Base-by-base conservation (phyloP, 2,329 filamentous ascomycete species). In the Fusarium incarnatum region DNA sequence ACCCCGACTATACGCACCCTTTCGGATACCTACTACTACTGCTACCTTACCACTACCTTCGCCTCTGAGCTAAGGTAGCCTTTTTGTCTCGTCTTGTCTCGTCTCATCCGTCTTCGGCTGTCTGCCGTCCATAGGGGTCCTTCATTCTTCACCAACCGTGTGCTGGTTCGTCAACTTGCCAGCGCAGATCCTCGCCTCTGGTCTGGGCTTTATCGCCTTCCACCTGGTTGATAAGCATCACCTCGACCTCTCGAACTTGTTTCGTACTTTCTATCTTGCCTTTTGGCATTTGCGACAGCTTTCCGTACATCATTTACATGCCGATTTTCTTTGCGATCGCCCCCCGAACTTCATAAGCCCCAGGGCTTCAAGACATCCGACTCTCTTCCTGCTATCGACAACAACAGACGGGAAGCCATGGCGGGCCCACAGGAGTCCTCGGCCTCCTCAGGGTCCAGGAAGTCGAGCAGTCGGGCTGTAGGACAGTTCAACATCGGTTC, bases 401-500 rank as follows among this genome's bases (percentile, higher is more conserved):
- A 78, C 60, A 61, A 63, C 58, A 70, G 41, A 69, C 74, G 78
- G 78, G 76, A 78, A 78, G 77, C 71, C 74, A 83, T 83, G 81
- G 75, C 81, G 71, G 78, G 77, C 73, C 79, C 77, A 69, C 79
- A 78, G 64, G 79, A 82, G 64, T 72, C 76, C 54, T 73, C 79
- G 41, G 45, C 65, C 73, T 77, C 81, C 68, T 77, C 76, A 53
- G 76, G 77, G 73, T 79, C 81, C 56, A 77, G 75, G 70, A 79
- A 72, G 73, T 77, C 77, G 65, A 75, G 76, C 68, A 74, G 78
- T 45, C 77, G 77, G 48, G 76, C 72, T 67, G 79, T 96, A 75
- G 93, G 94, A 73, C 89, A 92, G 77, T 98, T 97, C 81, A 87
- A 88, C 75, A 90, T 95, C 76, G 89, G 94, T 74, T 90, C 92